Evolutionary conservation across 2,329 filamentous ascomycete genomes (phyloP), one percentile per base, ranked within the genome.

Genomic region (Ampelomyces quisqualis): DNA sequence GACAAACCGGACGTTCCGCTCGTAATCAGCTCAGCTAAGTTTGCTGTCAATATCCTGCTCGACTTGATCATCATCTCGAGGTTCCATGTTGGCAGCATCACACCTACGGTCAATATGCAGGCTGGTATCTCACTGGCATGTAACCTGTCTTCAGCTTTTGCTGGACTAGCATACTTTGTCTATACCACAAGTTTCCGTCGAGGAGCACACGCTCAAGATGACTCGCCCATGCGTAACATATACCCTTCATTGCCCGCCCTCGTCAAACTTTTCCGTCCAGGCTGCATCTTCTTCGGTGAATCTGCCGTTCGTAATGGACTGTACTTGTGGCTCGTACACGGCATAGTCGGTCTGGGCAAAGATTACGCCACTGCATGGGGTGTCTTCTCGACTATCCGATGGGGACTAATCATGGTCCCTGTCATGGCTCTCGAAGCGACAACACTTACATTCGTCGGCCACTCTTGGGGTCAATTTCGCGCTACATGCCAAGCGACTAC

Each of bases 321-420:
- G 0, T 88, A 88, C 45, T 75, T 88, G 0, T 88, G 84, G 84
- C 72, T 88, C 0, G 76, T 88, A 1, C 76, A 70, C 37, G 79
- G 75, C 4, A 84, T 89, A 13, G 76, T 88, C 0, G 68, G 76
- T 0, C 71, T 88, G 43, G 83, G 84, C 0, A 65, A 70, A 0
- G 75, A 79, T 5, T 88, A 88, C 60, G 80, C 83, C 0, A 88
- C 84, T 0, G 82, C 84, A 0, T 89, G 84, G 84, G 81, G 83
- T 2, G 72, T 88, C 7, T 89, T 89, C 69, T 85, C 78, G 40
- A 88, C 83, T 0, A 88, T 88, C 28, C 76, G 84, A 10, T 88
- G 84, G 84, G 85, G 84, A 0, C 70, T 88, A 1, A 70, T 88
- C 20, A 89, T 88, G 84, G 82, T 88, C 0, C 84, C 84, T 0